Percentiles rank a stretch among this genome's conserved stretches.
Conservation (phyloP, 2,329 filamentous ascomycete genomes). For the Paraconiothyrium sp. region DNA sequence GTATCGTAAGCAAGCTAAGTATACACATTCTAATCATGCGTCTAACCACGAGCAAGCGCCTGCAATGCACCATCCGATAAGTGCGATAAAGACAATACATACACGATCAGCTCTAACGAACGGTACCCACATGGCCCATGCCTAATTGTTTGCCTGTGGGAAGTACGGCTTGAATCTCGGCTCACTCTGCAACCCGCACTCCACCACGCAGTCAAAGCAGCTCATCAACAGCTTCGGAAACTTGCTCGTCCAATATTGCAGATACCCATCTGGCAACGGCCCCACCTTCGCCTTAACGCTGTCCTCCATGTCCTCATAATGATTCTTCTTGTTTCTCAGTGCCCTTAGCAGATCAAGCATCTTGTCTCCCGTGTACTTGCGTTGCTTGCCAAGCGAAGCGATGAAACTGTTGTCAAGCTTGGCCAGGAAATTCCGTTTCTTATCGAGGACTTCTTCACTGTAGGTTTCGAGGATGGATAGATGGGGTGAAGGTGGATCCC, state of each 20-base stretch:
- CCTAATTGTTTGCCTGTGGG: conserved; percentile 6
- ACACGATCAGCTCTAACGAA: not conserved
- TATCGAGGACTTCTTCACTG: conserved; percentile 58
- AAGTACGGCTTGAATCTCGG: conserved; percentile 80
- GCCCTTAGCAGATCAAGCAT: conserved; percentile 89
- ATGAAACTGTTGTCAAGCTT: conserved; percentile 82
- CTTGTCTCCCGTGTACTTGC: conserved; percentile 87
- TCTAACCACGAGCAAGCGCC: not conserved
- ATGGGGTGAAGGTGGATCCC: conserved; percentile 78
- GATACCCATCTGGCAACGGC: conserved; percentile 78
- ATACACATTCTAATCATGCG: not conserved
- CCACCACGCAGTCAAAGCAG: conserved; percentile 79
- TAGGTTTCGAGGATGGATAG: conserved; percentile 68
- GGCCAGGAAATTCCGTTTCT: conserved; percentile 78
- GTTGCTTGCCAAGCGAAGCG: conserved; percentile 89
- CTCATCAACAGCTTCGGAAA: conserved; percentile 82
- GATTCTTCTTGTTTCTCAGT: conserved; percentile 94
- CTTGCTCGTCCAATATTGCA: conserved; percentile 81
- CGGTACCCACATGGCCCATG: not conserved
- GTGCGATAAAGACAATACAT: not conserved
- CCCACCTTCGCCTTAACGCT: conserved; percentile 78
- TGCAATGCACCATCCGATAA: not conserved
- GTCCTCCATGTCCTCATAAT: conserved; percentile 95
- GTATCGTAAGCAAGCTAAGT: not conserved
- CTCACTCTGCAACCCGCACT: conserved; percentile 69